Conservation (phyloP, 805 yeast species). For the Tetrapisispora namnaoensis region DNA sequence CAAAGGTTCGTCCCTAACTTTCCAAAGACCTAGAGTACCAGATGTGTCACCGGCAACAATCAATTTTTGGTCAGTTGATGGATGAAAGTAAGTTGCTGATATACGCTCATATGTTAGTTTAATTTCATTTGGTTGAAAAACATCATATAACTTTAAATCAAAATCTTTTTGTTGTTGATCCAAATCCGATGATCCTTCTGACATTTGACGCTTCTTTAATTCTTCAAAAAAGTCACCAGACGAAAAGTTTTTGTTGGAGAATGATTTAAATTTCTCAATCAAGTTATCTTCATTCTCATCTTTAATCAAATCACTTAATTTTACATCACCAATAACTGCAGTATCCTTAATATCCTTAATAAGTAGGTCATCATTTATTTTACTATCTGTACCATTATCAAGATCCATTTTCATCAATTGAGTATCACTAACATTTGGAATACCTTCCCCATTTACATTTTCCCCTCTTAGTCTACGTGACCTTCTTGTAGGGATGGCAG, state of each 20-base stretch:
- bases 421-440: conserved; percentile 20
- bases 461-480: conserved; percentile 74
- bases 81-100: conserved; percentile 69
- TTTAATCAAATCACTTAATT: conserved; percentile 47
- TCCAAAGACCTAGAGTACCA: conserved; percentile 89
- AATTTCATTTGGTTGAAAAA: conserved; percentile 58
- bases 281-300: conserved; percentile 30
- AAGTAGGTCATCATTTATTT: conserved; percentile 14
- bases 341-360: conserved; percentile 43
- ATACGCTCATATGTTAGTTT: conserved; percentile 62
- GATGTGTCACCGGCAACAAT: conserved; percentile 79
- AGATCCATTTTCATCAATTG: conserved; percentile 15
- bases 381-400: neutral
- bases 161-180: conserved; percentile 45
- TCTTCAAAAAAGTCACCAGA: conserved; percentile 64
- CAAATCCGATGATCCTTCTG: conserved; percentile 30
- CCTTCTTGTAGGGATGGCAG: conserved; percentile 51
- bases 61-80: conserved; percentile 49
- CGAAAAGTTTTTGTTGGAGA: conserved; percentile 35
- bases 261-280: conserved; percentile 24
- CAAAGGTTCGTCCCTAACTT: conserved; percentile 36
- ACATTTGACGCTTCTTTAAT: conserved; percentile 32
- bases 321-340: conserved; percentile 57
- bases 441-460: conserved; percentile 37
- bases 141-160: conserved; percentile 40